Base-by-base conservation (phyloP, 192 early-diverging fungal genomes). In the Thoreauomyces humboldtii region DNA sequence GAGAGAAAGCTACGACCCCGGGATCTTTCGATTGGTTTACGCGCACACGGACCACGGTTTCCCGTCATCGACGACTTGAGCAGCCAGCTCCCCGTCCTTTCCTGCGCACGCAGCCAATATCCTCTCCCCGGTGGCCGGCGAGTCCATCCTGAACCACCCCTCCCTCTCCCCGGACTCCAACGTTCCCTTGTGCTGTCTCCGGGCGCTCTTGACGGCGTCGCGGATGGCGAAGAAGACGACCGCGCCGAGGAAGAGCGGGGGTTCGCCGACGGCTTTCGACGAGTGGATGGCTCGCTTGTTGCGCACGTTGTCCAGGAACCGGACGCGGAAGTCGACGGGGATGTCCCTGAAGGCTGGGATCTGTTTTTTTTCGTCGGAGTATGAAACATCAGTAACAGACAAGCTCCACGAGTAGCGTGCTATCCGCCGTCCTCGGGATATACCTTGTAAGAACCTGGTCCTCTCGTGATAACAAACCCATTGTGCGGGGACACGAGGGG, bases 231-330 rank as follows among this genome's bases (percentile, higher is more conserved):
- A 92, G 45, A 88, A 87, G 2, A 90, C 89, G 2, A 86, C 81
- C 0, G 84, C 65, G 6, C 91, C 92, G 28, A 94, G 64, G 76
- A 93, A 94, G 56, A 94, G 72, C 35, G 92, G 92, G 27, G 91
- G 92, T 65, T 92, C 92, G 7, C 91, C 92, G 41, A 92, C 87
- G 47, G 90, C 92, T 80, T 92, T 92, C 42, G 82, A 86, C 45
- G 86, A 86, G 63, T 87, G 87, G 37, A 94, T 84, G 25, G 90
- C 92, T 14, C 77, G 48, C 27, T 45, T 62, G 71, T 76, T 81
- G 47, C 63, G 51, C 17, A 69, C 59, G 44, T 71, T 72, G 60
- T 86, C 85, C 24, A 90, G 76, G 41, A 93, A 78, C 11, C 72
- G 72, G 11, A 94, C 81, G 43, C 87, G 80, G 65, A 94, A 91